Evolutionary conservation across 1,139 yeast species (phyloP), one percentile per base, ranked within the genome.

Genomic region (Candida sp.): DNA sequence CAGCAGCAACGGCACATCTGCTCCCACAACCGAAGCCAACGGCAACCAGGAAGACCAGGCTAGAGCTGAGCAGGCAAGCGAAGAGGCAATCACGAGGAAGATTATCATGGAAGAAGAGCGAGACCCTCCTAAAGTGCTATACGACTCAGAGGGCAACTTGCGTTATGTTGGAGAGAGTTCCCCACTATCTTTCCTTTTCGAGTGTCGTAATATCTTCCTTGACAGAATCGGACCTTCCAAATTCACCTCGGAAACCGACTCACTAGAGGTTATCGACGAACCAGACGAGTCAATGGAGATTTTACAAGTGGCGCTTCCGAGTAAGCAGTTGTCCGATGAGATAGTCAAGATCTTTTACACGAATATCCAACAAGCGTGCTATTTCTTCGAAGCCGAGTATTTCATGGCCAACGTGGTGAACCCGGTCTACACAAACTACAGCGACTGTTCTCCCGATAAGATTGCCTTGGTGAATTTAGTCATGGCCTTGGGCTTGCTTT

Each of bases 141-240:
- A 48, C 45, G 57, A 55, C 38, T 48, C 56, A 7, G 49, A 54
- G 7, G 62, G 66, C 0, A 59, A 63, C 25, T 58, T 65, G 8
- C 50, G 66, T 12, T 65, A 63, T 52, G 58, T 63, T 35, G 70
- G 70, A 11, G 68, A 64, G 48, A 62, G 63, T 26, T 62, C 67
- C 37, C 67, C 68, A 1, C 48, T 65, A 33, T 60, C 68, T 4
- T 56, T 65, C 31, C 53, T 66, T 25, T 60, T 58, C 46, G 68
- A 65, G 52, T 63, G 68, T 22, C 54, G 66, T 42, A 58, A 58
- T 30, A 57, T 63, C 32, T 66, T 64, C 53, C 48, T 44, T 25
- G 54, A 54, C n/a, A 46, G 31, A 9, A 40, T 57, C n/a, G 62
- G 63, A 3, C 45, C 44, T 11, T 49, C 51, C 6, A 47, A 43